Evolutionary conservation across 2,329 filamentous ascomycete species (phyloP), one percentile per base, ranked within the genome.

Genomic region (Epichloe sibirici): DNA sequence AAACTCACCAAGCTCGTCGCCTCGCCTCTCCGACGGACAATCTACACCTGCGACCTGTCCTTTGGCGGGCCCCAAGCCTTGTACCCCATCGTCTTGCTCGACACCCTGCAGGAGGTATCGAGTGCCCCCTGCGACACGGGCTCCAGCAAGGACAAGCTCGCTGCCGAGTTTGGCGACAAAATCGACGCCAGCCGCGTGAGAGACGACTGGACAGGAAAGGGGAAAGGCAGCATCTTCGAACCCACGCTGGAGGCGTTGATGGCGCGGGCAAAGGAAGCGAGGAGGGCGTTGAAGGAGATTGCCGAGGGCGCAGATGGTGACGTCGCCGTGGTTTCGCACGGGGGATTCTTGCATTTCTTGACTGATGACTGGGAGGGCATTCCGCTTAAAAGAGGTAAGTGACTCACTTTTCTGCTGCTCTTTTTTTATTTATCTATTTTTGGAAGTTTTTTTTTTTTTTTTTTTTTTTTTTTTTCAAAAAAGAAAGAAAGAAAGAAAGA

Each of bases 291-390:
- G 55, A 65, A 77, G 15, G 69, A 75, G 43, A 61, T 71, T 49
- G 65, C 65, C 1, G 69, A 62, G 1, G 55, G 59, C 1, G 63
- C 57, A 0, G 82, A 86, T 61, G 73, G 71, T 3, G 78, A 91
- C 59, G 78, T 95, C 31, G 81, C 85, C 0, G 75, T 90, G 2
- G 88, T 94, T 7, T 85, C 88, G 3, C 90, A 95, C 61, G 90
- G 90, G 2, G 87, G 86, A 1, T 86, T 90, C 59, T 65, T 95
- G 61, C 90, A 95, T 66, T 94, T 88, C 61, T 71, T 95, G 57
- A 93, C 88, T 0, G 80, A 90, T 58, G 89, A 95, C 62, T 94
- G 83, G 81, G 74, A 81, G 51, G 85, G 82, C 43, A 76, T 78
- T 25, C 64, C 69, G 60, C 60, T 72, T 3, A 60, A 61, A 0